Evolutionary conservation across 768 basidiomycete genomes (phyloP), one percentile per base, ranked within the genome.

Genomic region (Agrocybe pediades): DNA sequence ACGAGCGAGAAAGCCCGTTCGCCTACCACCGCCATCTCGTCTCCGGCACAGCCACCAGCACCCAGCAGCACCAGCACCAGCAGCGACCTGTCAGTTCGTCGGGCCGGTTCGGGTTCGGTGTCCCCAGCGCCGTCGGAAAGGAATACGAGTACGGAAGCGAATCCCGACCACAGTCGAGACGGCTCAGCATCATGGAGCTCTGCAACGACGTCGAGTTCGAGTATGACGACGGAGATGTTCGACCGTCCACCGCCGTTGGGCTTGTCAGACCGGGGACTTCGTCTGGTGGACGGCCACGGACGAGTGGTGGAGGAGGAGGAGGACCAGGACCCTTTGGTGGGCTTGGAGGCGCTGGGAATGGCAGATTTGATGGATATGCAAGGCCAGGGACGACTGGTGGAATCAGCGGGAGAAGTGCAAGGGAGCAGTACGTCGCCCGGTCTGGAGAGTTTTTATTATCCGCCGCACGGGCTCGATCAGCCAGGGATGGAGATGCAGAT

Each of bases 161-260:
- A 60, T 89, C 87, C 63, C 78, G 90, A 63, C 90, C 90, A 58
- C 84, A 87, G 65, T 88, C 86, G 74, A 81, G 90, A 62, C 74
- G 90, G 56, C 84, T 92, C 81, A 79, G 86, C 70, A 86, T 92
- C 80, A 82, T 91, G 88, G 90, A 92, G 62, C 86, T 92, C 80
- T 90, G 89, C 82, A 90, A 91, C 80, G 87, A 88, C 76, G 67
- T 60, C 48, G 45, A 42, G 23, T 27, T 9, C 39, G 36, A 23
- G 80, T 86, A 87, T 75, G 66, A 60, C 39, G 44, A 30, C 29
- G 21, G 6, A 16, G 42, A 51, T 45, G 42, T 49, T 8, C 49
- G 40, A 21, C 54, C 46, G n/a, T 20, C 51, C 45, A 44, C n/a
- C n/a, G n/a, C n/a, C n/a, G n/a, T n/a, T n/a, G n/a, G n/a, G n/a